Percentiles rank a stretch among this genome's conserved stretches.
phyloP scores from a whole-genome alignment of 2,329 filamentous ascomycete genomes.

The Dactylonectria macrodidyma region DNA sequence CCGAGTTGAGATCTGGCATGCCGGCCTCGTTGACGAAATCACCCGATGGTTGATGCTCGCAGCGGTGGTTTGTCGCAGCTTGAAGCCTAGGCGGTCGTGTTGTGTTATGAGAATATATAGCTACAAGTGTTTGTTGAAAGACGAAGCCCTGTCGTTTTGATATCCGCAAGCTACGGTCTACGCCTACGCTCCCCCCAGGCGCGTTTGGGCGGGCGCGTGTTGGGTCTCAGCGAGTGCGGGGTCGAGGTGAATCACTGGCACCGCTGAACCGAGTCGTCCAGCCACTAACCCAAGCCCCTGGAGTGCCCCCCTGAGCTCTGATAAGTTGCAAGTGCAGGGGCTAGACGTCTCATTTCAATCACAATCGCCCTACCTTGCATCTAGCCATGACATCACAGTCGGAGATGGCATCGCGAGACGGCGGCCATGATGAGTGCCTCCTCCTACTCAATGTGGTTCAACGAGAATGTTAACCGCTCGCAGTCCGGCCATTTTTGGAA shows the following conservation, averaged over 20 bases:
- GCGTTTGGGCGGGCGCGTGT: conserved; percentile 35
- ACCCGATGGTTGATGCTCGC: background rate
- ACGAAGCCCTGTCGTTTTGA: background rate
- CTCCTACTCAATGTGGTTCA: background rate
- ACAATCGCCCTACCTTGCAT: background rate
- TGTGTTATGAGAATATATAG: background rate
- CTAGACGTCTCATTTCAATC: background rate
- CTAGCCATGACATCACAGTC: conserved; percentile 1
- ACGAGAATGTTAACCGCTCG: background rate
- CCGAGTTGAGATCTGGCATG: conserved; percentile 72
- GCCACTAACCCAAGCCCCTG: conserved; percentile 41
- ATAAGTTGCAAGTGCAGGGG: background rate
- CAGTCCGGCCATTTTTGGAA: background rate
- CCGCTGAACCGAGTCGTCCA: conserved; percentile 34
- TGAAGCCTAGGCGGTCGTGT: background rate
- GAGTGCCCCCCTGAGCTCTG: conserved; percentile 2
- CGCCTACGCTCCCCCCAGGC: conserved; percentile 7
- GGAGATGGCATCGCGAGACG: background rate
- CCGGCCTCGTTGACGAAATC: conserved; percentile 24
- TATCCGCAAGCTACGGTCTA: background rate
- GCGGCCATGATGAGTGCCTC: background rate
- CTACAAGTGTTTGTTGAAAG: background rate
- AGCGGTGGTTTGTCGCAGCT: background rate
- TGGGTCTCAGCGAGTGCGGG: conserved; percentile 36
- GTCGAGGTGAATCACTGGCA: conserved; percentile 40